A percentile compares a stretch with the other conserved stretches of the same genome.
Conservation (phyloP, 306 rosid species). For the Crotalaria pallida region DNA sequence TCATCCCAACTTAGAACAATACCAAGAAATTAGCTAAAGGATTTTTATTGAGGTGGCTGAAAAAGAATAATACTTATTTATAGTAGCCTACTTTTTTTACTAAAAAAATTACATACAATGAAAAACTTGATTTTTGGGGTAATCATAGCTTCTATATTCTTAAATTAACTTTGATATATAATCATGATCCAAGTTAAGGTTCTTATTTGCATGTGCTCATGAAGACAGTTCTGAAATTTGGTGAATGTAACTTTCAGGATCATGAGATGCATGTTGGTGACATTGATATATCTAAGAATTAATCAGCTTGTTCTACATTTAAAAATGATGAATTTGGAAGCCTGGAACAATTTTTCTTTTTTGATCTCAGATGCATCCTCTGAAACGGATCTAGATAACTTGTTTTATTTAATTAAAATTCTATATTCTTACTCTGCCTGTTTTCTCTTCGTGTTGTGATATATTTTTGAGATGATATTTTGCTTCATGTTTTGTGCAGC, state of each 20-base stretch:
- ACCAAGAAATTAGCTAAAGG: too few species aligned
- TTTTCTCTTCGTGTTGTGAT: not conserved
- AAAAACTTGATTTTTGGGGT: too few species aligned
- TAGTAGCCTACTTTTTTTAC: too few species aligned
- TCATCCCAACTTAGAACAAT: too few species aligned
- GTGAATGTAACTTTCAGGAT: not conserved
- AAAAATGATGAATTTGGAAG: not conserved
- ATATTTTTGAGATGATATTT: not conserved
- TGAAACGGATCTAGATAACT: not conserved
- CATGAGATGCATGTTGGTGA: not conserved
- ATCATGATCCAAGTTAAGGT: too few species aligned
- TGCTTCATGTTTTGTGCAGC: slow-evolving; percentile 29
- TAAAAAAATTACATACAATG: too few species aligned
- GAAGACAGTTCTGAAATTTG: not conserved
- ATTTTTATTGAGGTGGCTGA: too few species aligned
- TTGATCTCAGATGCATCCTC: not conserved
- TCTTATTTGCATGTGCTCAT: too few species aligned
- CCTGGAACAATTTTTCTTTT: not conserved
- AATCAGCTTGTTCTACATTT: not conserved
- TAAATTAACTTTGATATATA: too few species aligned
- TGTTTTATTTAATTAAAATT: not conserved
- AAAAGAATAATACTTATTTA: too few species aligned
- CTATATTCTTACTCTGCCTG: not conserved
- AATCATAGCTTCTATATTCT: too few species aligned
- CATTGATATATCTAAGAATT: not conserved